Percentiles rank a stretch among this genome's conserved stretches.
Evolutionary conservation across 208 protist species (phyloP).

Genomic region (Leishmania lainsoni): DNA sequence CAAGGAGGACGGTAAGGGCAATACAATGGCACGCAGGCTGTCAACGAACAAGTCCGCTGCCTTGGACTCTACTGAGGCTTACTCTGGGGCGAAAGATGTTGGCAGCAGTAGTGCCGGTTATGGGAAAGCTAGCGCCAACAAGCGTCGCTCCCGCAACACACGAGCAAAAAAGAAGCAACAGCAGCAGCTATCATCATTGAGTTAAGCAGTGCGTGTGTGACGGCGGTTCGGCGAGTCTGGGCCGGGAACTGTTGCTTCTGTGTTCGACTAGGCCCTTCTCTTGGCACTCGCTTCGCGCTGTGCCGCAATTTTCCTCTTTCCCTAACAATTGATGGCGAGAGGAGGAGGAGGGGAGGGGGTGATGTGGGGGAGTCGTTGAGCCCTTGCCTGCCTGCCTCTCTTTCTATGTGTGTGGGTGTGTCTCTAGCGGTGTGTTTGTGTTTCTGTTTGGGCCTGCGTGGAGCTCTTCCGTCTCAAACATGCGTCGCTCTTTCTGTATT

Average conservation of each 20-base stretch:
- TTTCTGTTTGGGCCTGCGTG: background rate
- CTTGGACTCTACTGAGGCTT: background rate
- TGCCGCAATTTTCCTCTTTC: background rate
- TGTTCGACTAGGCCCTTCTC: constrained; percentile 6
- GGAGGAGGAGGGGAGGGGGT: background rate
- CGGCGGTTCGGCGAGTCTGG: background rate
- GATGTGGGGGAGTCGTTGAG: background rate
- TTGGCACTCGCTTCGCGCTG: constrained; percentile 13
- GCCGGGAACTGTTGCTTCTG: background rate
- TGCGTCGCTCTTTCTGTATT: background rate
- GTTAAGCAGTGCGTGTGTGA: background rate
- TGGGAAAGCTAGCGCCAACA: background rate
- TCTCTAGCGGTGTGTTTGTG: background rate
- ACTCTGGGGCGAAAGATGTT: background rate
- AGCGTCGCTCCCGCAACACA: constrained; percentile 11
- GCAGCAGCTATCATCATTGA: background rate
- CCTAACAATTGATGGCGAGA: background rate
- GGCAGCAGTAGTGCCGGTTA: background rate
- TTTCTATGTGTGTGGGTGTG: background rate
- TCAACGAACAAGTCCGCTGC: background rate
- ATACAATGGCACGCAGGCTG: background rate
- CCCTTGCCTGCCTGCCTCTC: background rate
- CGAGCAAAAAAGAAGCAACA: constrained; percentile 2
- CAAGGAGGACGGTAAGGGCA: background rate
- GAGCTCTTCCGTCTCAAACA: background rate